These are phyloP conservation scores for Salix koriyanagi DNA, from an alignment of 345 rosid genomes.

Conservation along the genomic window DNA sequence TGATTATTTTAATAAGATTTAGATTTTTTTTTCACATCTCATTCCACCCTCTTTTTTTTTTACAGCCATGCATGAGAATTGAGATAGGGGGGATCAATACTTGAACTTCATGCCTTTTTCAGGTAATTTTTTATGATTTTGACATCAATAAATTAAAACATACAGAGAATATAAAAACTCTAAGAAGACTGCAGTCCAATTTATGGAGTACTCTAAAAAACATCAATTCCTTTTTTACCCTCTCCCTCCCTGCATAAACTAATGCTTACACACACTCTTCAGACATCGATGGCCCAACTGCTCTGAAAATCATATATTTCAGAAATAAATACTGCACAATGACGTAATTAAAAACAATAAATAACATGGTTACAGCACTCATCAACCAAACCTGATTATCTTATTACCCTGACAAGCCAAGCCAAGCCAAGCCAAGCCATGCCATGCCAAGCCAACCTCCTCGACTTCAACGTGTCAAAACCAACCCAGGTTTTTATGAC, in stretches of 20 bases:
- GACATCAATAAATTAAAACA: too few relatives aligned
- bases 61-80: too few relatives aligned
- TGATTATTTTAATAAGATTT: too few relatives aligned
- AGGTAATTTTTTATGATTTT: too few relatives aligned
- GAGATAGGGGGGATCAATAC: too few relatives aligned
- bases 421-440: neutral
- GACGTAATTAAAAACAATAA: constrained; percentile 16
- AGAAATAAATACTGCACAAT: constrained; percentile 4
- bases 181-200: neutral
- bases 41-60: too few relatives aligned
- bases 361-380: constrained; percentile 1
- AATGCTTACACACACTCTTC: neutral
- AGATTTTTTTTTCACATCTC: too few relatives aligned
- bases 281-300: neutral
- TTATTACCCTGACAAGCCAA: constrained; percentile 14
- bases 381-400: constrained; percentile 14
- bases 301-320: constrained; percentile 13
- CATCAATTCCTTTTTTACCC: neutral
- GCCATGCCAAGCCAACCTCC: neutral
- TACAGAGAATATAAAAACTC: too few relatives aligned
- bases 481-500: neutral
- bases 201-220: neutral
- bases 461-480: neutral
- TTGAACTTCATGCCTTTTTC: too few relatives aligned
- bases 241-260: neutral